Conservation (phyloP, 108 stramenopile species). For the Discostella stelligeroides region DNA sequence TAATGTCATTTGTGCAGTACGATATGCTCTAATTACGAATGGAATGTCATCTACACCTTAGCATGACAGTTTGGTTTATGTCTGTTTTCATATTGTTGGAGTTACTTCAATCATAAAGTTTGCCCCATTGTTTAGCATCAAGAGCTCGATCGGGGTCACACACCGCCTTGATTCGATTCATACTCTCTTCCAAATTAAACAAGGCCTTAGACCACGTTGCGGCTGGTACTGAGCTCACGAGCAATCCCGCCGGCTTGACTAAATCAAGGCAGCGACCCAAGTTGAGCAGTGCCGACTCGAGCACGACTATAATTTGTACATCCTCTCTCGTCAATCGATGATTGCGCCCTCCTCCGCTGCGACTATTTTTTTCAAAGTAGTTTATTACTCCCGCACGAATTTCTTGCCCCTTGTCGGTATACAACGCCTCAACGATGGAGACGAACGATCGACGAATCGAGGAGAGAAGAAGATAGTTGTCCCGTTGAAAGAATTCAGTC, state of each 20-base stretch:
- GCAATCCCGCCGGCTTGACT: slow-evolving; percentile 77
- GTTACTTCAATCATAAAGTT: slow-evolving; percentile 37
- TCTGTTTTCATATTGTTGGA: too few relatives aligned
- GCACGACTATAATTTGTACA: slow-evolving; percentile 62
- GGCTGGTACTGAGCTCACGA: slow-evolving; percentile 58
- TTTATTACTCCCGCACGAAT: slow-evolving; percentile 47
- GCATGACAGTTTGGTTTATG: too few relatives aligned
- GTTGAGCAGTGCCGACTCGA: slow-evolving; percentile 72
- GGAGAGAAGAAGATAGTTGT: slow-evolving; percentile 72
- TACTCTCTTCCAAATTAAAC: slow-evolving; percentile 58
- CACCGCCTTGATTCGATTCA: slow-evolving; percentile 54
- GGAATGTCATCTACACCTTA: too few relatives aligned
- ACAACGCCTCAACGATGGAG: slow-evolving; percentile 68
- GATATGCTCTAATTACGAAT: too few relatives aligned
- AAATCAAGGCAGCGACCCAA: slow-evolving; percentile 78
- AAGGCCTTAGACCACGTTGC: slow-evolving; percentile 68
- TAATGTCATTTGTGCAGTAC: too few relatives aligned
- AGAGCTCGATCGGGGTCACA: slow-evolving; percentile 84
- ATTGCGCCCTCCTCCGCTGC: slow-evolving; percentile 32
- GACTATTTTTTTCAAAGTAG: slow-evolving; percentile 34
- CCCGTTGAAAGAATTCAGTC: slow-evolving; percentile 84
- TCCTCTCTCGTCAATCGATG: slow-evolving; percentile 45
- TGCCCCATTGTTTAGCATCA: slow-evolving; percentile 65
- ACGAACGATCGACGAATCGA: slow-evolving; percentile 76
- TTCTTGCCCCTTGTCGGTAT: slow-evolving; percentile 55